Evolutionary conservation across 2,329 filamentous ascomycete species (phyloP), one percentile per base, ranked within the genome.

Genomic region (Fusarium buxicola): DNA sequence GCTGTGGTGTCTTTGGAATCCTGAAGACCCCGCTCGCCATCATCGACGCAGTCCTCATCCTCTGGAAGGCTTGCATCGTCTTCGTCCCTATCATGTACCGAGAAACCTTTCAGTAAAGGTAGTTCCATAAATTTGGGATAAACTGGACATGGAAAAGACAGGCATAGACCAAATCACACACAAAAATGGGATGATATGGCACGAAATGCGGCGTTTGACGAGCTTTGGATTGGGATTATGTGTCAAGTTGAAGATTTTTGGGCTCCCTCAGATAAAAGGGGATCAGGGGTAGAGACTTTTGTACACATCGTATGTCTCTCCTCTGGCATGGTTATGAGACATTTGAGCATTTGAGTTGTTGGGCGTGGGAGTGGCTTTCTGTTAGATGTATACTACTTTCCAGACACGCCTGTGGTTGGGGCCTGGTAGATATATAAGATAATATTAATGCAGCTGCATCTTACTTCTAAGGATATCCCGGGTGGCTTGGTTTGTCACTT

Each of bases 41-140:
- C 4, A 77, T 90, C 43, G 86, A 90, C 72, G 87, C 86, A 27
- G 71, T 91, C 5, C 76, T 88, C 63, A 88, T 96, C 46, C 87
- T 96, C 55, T 93, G 86, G 82, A 95, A 89, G 66, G 93, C 93
- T 0, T 91, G 89, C 68, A 80, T 89, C 45, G 92, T 96, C 12
- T 94, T 97, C 71, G 81, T 95, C 68, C 93, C 93, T 4, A 92
- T 93, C 68, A 87, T 96, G 72, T 87, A 88, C 74, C 84, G 84
- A 30, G 92, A 96, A 79, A 73, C 71, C 15, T 78, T 78, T 43
- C 63, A 66, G 52, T 66, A 58, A 46, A 43, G 18, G 11, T 25
- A n/a, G 27, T 9, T 35, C n/a, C 24, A 25, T 27, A 35, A 28
- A n/a, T 7, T 10, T 25, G 15, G 30, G 31, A 53, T 38, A 39